These are phyloP conservation scores for Dactylellina cionopaga DNA, from an alignment of 2,329 filamentous ascomycete species.

Conservation along the genomic window DNA sequence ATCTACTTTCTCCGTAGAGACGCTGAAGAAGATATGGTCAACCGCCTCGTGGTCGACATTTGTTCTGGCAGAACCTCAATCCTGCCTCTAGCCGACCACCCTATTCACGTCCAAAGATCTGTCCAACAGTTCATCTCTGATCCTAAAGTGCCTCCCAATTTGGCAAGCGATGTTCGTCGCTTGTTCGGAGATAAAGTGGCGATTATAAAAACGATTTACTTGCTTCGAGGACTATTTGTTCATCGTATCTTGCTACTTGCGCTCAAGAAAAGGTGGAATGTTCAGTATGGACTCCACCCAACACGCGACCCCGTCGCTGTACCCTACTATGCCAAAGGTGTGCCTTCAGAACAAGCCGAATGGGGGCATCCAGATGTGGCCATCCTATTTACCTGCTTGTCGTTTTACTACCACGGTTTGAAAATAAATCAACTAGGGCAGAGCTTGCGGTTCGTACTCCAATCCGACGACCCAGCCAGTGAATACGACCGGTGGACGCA, in stretches of 20 bases:
- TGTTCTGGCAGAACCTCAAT: constrained; percentile 58
- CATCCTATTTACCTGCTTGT: constrained; percentile 72
- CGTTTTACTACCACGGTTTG: constrained; percentile 74
- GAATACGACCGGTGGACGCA: constrained; percentile 68
- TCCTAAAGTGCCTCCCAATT: constrained; percentile 51
- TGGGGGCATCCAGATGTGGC: constrained; percentile 75
- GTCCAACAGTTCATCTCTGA: constrained; percentile 59
- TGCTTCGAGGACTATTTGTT: constrained; percentile 72
- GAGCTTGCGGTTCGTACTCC: constrained; percentile 65
- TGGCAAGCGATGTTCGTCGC: constrained; percentile 53
- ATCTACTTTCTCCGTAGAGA: constrained; percentile 67
- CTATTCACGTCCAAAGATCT: constrained; percentile 55
- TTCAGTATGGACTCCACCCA: constrained; percentile 71
- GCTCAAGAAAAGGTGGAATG: constrained; percentile 72
- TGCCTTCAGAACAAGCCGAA: constrained; percentile 71
- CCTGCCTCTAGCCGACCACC: constrained; percentile 57
- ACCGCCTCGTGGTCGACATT: constrained; percentile 62
- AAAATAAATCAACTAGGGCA: constrained; percentile 64
- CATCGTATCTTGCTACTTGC: constrained; percentile 70
- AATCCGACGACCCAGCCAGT: constrained; percentile 68
- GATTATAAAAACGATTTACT: constrained; percentile 61
- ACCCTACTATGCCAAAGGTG: constrained; percentile 73
- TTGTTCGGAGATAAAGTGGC: constrained; percentile 59
- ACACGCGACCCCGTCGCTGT: constrained; percentile 71
- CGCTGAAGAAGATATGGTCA: constrained; percentile 63